Conservation (phyloP, 306 rosid genomes). For the Trifolium fragiferum region DNA sequence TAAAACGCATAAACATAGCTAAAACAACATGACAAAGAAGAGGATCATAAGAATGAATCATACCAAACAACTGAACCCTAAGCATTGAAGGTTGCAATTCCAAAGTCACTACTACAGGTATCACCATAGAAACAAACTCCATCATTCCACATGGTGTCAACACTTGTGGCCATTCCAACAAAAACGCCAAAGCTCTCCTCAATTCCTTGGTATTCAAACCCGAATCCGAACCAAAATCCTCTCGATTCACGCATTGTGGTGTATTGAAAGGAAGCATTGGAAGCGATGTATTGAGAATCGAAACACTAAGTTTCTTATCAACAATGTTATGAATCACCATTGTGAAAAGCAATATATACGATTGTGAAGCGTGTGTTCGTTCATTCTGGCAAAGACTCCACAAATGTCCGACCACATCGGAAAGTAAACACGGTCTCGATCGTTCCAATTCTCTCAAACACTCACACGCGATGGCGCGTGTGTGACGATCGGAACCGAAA, state of each 20-base stretch:
- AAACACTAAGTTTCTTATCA: constrained; percentile 51
- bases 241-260: constrained; percentile 53
- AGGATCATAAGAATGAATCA: constrained; percentile 85
- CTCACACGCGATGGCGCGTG: constrained; percentile 83
- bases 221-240: constrained; percentile 29
- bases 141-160: constrained; percentile 86
- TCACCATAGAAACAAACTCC: constrained; percentile 74
- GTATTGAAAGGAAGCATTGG: constrained; percentile 76
- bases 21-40: constrained; percentile 79
- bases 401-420: constrained; percentile 79
- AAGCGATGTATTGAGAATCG: constrained; percentile 64
- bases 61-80: constrained; percentile 90
- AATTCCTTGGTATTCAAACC: constrained; percentile 77
- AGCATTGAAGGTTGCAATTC: constrained; percentile 91
- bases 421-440: constrained; percentile 72
- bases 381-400: constrained; percentile 92
- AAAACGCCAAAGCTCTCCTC: constrained; percentile 80
- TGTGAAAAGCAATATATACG: constrained; percentile 73
- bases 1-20: constrained; percentile 68
- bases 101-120: constrained; percentile 74
- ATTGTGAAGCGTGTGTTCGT: constrained; percentile 87
- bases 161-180: constrained; percentile 89
- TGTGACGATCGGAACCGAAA: constrained; percentile 69
- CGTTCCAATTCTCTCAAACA: constrained; percentile 85
- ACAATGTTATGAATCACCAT: constrained; percentile 69